Evolutionary conservation across 2,329 filamentous ascomycete genomes (phyloP), one percentile per base, ranked within the genome.

Genomic region (Domatiomyces globalis): DNA sequence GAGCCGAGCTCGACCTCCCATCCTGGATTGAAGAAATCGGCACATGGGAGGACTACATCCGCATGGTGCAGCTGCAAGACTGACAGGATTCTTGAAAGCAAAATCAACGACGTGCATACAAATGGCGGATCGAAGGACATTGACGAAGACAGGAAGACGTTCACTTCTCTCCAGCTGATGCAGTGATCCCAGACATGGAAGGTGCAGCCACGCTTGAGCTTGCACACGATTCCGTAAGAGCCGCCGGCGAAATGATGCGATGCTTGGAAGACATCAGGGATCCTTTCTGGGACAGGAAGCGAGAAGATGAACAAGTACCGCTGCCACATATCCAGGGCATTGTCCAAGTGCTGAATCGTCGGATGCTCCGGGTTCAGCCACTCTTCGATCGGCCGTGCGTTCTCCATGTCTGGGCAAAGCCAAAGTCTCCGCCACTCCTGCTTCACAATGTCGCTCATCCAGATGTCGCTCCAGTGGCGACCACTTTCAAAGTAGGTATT

Each of bases 161-260:
- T 73, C 46, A 68, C 75, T 59, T 80, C 77, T 54, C 78, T 69
- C 77, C 77, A 81, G 45, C 73, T 75, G 55, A 81, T 80, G 17
- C 75, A 76, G 61, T 81, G 78, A 56, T 81, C 78, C 78, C 78
- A 81, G 52, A 81, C 78, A 56, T 79, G 76, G 29, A 80, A 70
- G 0, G 75, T 79, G 52, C 76, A 78, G 51, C 74, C 73, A 22
- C 76, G 71, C 63, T 78, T 78, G 56, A 80, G 68, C 64, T 81
- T 80, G 63, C 78, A 78, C 8, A 81, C 72, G 53, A 81, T 75
- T 33, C 78, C 78, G 52, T 80, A 81, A 0, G 78, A 74, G 4
- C 76, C 77, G 50, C 76, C 76, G 43, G 79, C 76, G 53, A 75
- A 77, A 63, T 81, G 78, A 58, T 81, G 78, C 2, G 78, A 80